Evolutionary conservation across 2,329 filamentous ascomycete genomes (phyloP).

Genomic region (Trichothecium roseum): DNA sequence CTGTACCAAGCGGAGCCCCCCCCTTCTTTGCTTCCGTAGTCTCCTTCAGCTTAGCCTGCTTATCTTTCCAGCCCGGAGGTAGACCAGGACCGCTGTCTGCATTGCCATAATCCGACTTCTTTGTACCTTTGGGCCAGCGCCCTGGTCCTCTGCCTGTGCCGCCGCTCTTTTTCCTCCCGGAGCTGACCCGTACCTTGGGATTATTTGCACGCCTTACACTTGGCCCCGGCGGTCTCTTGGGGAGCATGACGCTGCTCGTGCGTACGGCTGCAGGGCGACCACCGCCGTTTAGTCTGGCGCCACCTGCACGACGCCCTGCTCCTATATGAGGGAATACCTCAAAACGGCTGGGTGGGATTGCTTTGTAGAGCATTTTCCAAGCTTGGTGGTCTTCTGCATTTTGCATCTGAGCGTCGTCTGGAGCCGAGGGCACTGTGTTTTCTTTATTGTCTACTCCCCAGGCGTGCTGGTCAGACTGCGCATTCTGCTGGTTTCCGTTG

Average conservation of each 20-base stretch:
- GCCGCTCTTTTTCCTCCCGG: slow-evolving; percentile 42
- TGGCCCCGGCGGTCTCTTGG: background rate
- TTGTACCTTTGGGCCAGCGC: slow-evolving; percentile 57
- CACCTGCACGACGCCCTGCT: slow-evolving; percentile 35
- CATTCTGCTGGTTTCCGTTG: background rate
- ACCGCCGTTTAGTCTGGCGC: slow-evolving; percentile 29
- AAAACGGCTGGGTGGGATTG: slow-evolving; percentile 61
- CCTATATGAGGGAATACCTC: slow-evolving; percentile 65
- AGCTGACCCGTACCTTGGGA: slow-evolving; percentile 29
- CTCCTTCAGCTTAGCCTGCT: slow-evolving; percentile 9
- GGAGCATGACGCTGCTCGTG: slow-evolving; percentile 2
- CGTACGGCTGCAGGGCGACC: slow-evolving; percentile 22
- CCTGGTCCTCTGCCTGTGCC: slow-evolving; percentile 56
- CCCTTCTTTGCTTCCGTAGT: slow-evolving; percentile 7
- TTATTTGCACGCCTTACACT: slow-evolving; percentile 18
- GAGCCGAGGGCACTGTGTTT: slow-evolving; percentile 9
- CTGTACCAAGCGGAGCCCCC: slow-evolving; percentile 5
- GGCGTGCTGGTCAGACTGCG: no score
- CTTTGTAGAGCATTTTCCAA: slow-evolving; percentile 38
- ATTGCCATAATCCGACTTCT: slow-evolving; percentile 58
- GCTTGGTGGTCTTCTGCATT: slow-evolving; percentile 16
- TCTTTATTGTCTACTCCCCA: slow-evolving; percentile 19
- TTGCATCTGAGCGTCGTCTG: slow-evolving; percentile 2
- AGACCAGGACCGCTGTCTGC: slow-evolving; percentile 55
- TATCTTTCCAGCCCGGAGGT: slow-evolving; percentile 44